Evolutionary conservation across 2,329 filamentous ascomycete species (phyloP), one percentile per base, ranked within the genome.

Genomic region (Sporothrix variecibatus): DNA sequence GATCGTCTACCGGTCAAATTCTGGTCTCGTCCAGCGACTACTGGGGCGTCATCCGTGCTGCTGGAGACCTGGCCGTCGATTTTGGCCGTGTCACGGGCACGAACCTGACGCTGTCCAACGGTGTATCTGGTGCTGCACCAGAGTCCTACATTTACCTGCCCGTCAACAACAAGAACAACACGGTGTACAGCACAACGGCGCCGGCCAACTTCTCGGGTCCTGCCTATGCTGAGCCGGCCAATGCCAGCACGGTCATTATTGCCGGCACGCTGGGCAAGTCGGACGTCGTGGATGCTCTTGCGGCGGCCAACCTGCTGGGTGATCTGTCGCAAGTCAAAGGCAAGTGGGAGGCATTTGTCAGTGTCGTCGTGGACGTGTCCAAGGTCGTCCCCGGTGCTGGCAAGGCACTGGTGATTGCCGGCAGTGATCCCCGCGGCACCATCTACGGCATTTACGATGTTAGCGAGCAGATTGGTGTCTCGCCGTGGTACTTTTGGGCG

Each of bases 391-490:
- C 86, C 1, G 89, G 87, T 26, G 86, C 88, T 31, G 78, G 85
- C 0, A 84, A 84, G 75, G 91, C 91, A 1, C 83, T 93, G 23
- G 88, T 93, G 1, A 90, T 94, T 80, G 90, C 88, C 43, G 91
- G 90, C 12, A 91, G 88, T 78, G 91, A 93, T 79, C 81, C 84
- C 2, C 85, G 91, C 75, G 90, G 90, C 17, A 88, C 90, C 1
- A 92, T 94, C 72, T 94, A 87, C 78, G 92, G 92, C 12, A 83
- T 92, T 26, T 94, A 94, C 81, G 90, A 91, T 76, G 81, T 93
- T 67, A 92, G 89, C 28, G 91, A 93, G 81, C 91, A 93, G 79
- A 93, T 93, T 74, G 92, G 92, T 34, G 90, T 93, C 15, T 91
- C 89, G 43, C 91, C 90, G 58, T 92, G 90, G 89, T 88, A 92